A percentile compares a stretch with the other conserved stretches of the same genome.
These are phyloP conservation scores for Vicia sativa DNA, from an alignment of 306 rosid species.

Conservation along the genomic window DNA sequence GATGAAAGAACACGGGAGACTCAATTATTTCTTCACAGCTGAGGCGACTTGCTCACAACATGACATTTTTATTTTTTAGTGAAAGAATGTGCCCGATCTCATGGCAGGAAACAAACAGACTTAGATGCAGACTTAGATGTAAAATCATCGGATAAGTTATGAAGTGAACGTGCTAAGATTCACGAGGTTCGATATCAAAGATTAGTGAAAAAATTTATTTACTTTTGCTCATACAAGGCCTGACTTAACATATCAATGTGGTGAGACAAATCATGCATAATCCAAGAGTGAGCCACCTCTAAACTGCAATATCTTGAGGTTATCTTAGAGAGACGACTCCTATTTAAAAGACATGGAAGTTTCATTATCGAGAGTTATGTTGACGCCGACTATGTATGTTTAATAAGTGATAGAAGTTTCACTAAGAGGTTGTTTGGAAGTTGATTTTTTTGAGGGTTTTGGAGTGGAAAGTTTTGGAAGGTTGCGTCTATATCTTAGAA, in stretches of 20 bases:
- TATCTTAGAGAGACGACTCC: background rate
- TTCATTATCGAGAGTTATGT: background rate
- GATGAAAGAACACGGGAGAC: background rate
- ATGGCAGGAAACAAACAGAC: background rate
- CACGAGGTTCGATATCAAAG: background rate
- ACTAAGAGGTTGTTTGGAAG: background rate
- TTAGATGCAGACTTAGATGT: background rate
- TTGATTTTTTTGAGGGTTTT: too few relatives aligned
- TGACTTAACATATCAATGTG: background rate
- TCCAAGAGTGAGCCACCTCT: background rate
- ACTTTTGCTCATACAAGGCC: background rate
- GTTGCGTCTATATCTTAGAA: too few relatives aligned
- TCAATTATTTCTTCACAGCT: background rate
- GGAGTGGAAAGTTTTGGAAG: too few relatives aligned
- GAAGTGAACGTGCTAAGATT: background rate
- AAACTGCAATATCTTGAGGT: background rate
- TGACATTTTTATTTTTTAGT: background rate
- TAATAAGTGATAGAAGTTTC: background rate
- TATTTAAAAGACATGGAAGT: background rate
- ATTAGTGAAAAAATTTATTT: background rate
- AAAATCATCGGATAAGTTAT: background rate
- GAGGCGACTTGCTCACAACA: background rate
- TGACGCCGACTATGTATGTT: background rate
- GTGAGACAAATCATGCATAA: background rate
- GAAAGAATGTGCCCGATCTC: background rate